Evolutionary conservation across 176 grass and related monocot genomes (phyloP).

Genomic region (Areca catechu): DNA sequence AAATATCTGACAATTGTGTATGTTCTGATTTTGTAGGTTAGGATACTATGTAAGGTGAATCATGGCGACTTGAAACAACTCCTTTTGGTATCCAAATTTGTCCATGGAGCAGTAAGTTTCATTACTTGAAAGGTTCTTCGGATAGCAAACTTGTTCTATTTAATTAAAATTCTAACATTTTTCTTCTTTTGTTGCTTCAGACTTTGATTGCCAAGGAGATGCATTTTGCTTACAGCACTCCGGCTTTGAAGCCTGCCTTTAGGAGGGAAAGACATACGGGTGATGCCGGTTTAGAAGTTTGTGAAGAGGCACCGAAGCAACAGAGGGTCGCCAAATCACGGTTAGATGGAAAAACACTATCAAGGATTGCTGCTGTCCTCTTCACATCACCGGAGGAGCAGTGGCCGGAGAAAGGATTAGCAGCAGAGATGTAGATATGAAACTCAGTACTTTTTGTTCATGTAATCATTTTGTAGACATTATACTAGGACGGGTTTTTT

Average conservation of each 20-base stretch:
- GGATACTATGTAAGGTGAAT: conserved; percentile 57
- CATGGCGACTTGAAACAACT: conserved; percentile 69
- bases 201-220: conserved; percentile 48
- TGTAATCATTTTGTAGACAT: too few species aligned
- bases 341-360: conserved; percentile 28
- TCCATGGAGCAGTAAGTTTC: conserved; percentile 54
- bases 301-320: conserved; percentile 41
- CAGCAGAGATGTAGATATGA: too few species aligned
- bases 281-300: not conserved
- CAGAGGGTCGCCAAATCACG: conserved; percentile 39
- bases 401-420: conserved; percentile 2
- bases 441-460: too few species aligned
- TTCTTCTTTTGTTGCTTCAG: conserved; percentile 19
- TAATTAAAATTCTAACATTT: too few species aligned
- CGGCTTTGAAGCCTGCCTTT: conserved; percentile 21
- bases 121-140: too few species aligned
- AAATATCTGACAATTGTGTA: too few species aligned
- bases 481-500: too few species aligned
- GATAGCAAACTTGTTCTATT: too few species aligned
- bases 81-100: conserved; percentile 63
- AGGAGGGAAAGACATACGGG: not conserved
- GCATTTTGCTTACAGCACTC: conserved; percentile 69
- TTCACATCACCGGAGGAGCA: conserved; percentile 29
- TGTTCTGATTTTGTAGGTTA: conserved; percentile 29
- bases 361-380: conserved; percentile 40